Evolutionary conservation across 352 stramenopile species (phyloP), one percentile per base, ranked within the genome.

Genomic region (Thalassiosira mediterranea): DNA sequence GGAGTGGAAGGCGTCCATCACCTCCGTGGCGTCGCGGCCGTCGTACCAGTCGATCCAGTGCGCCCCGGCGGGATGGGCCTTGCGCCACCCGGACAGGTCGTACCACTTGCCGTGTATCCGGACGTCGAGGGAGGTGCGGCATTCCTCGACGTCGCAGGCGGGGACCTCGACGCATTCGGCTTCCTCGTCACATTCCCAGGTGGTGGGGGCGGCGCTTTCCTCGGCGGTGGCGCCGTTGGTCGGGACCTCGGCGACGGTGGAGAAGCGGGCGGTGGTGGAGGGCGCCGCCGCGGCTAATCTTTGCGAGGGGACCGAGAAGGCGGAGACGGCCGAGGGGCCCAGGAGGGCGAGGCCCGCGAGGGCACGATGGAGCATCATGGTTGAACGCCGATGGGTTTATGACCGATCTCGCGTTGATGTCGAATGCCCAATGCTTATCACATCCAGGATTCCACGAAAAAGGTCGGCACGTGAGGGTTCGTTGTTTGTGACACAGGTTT

Each of bases 11-110:
- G 80, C 90, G 70, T 93, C 79, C 88, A 95, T 95, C 4, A 95
- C 89, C 59, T 95, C 90, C 0, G 90, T 95, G 0, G 90, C 90
- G 76, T 95, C 90, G n/a, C 89, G 68, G 10, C 80, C 83, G 64
- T 94, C 70, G 52, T 90, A 93, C 66, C 74, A 91, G 59, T 95
- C 89, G 54, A 95, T 94, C 90, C 90, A 95, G 61, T 94, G 88
- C 19, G 67, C 68, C 15, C 90, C 90, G 17, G 86, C 90, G 0
- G 90, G 90, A 65, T 95, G 90, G 32, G 84, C 78, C 67, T 91
- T 93, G 34, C 90, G 67, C 90, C 90, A 95, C 25, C 86, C 81
- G 37, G 81, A 83, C 13, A 93, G 67, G 81, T 93, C 83, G 58
- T 91, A 93, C 88, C 88, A 93, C 21, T 81, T 57, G 2, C 81